Conservation (phyloP, 2,329 filamentous ascomycete species). For the Macrophomina tecta region DNA sequence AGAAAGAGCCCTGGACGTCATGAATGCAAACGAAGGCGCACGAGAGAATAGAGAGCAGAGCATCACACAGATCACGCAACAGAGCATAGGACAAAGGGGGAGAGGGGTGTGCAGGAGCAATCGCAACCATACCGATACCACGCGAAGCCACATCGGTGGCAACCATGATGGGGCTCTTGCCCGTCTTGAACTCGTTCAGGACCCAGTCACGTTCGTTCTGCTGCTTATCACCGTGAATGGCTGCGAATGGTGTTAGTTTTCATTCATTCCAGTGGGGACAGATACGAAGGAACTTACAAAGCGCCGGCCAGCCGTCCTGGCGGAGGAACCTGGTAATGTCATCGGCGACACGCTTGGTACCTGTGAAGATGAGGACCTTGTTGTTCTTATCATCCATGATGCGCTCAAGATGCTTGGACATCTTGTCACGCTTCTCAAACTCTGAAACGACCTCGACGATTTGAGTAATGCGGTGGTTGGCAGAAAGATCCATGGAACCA, state of each 20-base stretch:
- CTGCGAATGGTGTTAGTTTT: slow-evolving; percentile 60
- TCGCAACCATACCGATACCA: slow-evolving; percentile 98
- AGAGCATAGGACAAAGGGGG: slow-evolving; percentile 43
- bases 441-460: slow-evolving; percentile 95
- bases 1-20: slow-evolving; percentile 87
- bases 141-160: slow-evolving; percentile 99
- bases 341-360: slow-evolving; percentile 88
- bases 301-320: slow-evolving; percentile 96
- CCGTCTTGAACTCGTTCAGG: slow-evolving; percentile 98
- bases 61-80: slow-evolving; percentile 71
- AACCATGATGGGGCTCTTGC: slow-evolving; percentile 99
- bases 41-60: slow-evolving; percentile 92
- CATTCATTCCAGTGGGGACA: slow-evolving; percentile 32
- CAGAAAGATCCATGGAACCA: slow-evolving; percentile 91
- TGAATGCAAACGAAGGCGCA: slow-evolving; percentile 77
- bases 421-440: slow-evolving; percentile 95
- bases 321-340: slow-evolving; percentile 97
- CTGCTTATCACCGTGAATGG: slow-evolving; percentile 99
- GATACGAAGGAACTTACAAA: slow-evolving; percentile 69
- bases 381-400: slow-evolving; percentile 96
- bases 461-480: slow-evolving; percentile 98
- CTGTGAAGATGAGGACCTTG: slow-evolving; percentile 93
- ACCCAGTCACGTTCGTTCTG: slow-evolving; percentile 99
- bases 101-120: slow-evolving; percentile 48
- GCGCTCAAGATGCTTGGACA: slow-evolving; percentile 97